Base-by-base conservation (phyloP, 179 eudicot genomes). In the Amaranthus tricolor region DNA sequence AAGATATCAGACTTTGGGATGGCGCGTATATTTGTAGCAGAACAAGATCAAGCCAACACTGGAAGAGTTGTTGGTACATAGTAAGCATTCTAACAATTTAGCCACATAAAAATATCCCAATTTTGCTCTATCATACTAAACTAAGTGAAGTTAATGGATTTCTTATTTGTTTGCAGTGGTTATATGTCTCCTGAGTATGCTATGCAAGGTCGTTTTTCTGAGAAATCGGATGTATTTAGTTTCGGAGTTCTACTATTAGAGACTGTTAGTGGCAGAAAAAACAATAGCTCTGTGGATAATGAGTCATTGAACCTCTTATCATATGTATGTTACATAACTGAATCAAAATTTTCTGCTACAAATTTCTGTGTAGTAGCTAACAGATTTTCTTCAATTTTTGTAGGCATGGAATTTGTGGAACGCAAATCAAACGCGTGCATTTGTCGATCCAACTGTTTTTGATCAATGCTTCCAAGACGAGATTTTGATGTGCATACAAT, bases 1-100 rank as follows among this genome's bases (percentile, higher is more conserved):
- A 88, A 88, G 63, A 88, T 88, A 15, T 84, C 91, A 47, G 91
- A 88, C 70, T 88, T 87, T 66, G 90, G 88, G 63, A 78, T 84
- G 87, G 90, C 90, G 45, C 80, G 86, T 55, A 84, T 85, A 9
- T 88, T 85, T 6, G 82, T 84, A 24, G 84, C 78, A 60, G 78
- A 84, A 66, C 82, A 80, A 66, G 66, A 66, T 66, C 78, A 81
- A 80, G 85, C 73, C 17, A 87, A 74, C 49, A 87, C 90, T 0
- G 58, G 31, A 24, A 78, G 86, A 47, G 86, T 87, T 6, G 84
- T 87, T 6, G 90, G 90, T 71, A 85, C 90, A 71, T 87, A 81
- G 90, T 87, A 77, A 85, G 84, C 76, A 49, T 60, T 60, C 40
- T 60, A 20, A 57, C 54, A 52, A 20, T 59, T n/a, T 2, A 49